Evolutionary conservation across 139 green algal species (phyloP), one percentile per base, ranked within the genome.

Genomic region (Limnomonas spitsbergensis): DNA sequence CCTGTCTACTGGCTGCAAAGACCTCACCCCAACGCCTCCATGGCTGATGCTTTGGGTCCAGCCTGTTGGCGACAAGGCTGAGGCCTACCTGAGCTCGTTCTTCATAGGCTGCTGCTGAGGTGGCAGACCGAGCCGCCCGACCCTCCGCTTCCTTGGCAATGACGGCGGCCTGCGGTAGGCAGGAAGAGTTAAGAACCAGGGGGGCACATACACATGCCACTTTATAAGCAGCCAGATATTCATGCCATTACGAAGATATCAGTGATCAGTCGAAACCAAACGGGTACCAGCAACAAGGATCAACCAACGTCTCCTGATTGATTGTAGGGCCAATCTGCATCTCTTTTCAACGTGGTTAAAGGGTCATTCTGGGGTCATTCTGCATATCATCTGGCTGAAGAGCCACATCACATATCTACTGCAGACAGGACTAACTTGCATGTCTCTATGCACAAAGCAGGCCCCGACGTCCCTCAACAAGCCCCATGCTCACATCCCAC

Each of bases 81-180:
- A n/a, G 47, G 20, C 47, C 20, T 7, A 31, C 34, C 34, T 74
- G 67, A 7, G 67, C 31, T 39, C 80, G 69, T 69, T 84, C 80
- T 67, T 84, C 72, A 74, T 84, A 84, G 3, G 80, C 80, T 2
- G 75, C 78, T 27, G 80, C 75, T 29, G 72, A 72, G 27, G 80
- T 66, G 3, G 81, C 81, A n/a, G 81, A 76, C 1, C 37, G 38
- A 9, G 81, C 81, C 1, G 76, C 76, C 0, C 81, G 69, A n/a
- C 2, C 70, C 76, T 82, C 69, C 26, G 81, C 76, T 37, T 82
- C 69, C 56, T 73, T 80, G 0, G 76, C 81, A 38, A 69, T 73
- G 69, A 78, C 81, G 2, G 56, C 3, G 3, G 80, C 80, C 53
- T 74, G 73, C 2, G 66, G 53, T 14, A 14, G 20, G 14, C 47